phyloP scores from a whole-genome alignment of 805 yeast species.

The Candida awuae region DNA sequence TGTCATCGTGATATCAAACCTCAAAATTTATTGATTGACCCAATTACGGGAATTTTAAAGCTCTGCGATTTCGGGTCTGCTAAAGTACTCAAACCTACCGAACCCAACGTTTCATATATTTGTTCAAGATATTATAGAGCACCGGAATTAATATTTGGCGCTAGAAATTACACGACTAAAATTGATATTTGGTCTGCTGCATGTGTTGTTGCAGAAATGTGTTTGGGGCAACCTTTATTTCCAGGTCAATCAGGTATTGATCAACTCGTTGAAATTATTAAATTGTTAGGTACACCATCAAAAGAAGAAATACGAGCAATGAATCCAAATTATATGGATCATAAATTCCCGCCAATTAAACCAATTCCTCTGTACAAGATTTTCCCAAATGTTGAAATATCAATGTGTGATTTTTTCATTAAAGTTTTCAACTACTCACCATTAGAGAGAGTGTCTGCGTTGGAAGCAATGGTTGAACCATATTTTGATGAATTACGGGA shows the following conservation, averaged over 20 bases:
- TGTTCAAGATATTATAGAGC: slow-evolving; percentile 97
- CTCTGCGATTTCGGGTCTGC: slow-evolving; percentile 97
- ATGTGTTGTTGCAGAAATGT: slow-evolving; percentile 95
- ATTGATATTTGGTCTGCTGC: slow-evolving; percentile 98
- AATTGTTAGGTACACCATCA: slow-evolving; percentile 91
- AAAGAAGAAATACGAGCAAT: slow-evolving; percentile 85
- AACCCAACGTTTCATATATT: slow-evolving; percentile 92
- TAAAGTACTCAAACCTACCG: slow-evolving; percentile 77
- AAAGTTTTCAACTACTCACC: slow-evolving; percentile 65
- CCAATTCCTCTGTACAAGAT: slow-evolving; percentile 67
- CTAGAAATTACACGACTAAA: slow-evolving; percentile 91
- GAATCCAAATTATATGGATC: slow-evolving; percentile 97
- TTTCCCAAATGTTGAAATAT: slow-evolving; percentile 47
- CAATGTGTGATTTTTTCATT: slow-evolving; percentile 49
- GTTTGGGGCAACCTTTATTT: slow-evolving; percentile 91
- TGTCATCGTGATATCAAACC: slow-evolving; percentile 95
- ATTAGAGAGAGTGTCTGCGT: slow-evolving; percentile 50
- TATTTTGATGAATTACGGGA: slow-evolving; percentile 49
- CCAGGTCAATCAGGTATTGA: slow-evolving; percentile 98
- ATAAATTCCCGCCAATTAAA: slow-evolving; percentile 81
- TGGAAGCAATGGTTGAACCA: slow-evolving; percentile 41
- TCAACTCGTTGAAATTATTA: slow-evolving; percentile 93
- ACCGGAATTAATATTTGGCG: slow-evolving; percentile 95
- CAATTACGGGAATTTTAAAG: slow-evolving; percentile 74
- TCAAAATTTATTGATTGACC: slow-evolving; percentile 81